phyloP scores from a whole-genome alignment of 805 yeast species.

The Yarrowia phangngaensis region DNA sequence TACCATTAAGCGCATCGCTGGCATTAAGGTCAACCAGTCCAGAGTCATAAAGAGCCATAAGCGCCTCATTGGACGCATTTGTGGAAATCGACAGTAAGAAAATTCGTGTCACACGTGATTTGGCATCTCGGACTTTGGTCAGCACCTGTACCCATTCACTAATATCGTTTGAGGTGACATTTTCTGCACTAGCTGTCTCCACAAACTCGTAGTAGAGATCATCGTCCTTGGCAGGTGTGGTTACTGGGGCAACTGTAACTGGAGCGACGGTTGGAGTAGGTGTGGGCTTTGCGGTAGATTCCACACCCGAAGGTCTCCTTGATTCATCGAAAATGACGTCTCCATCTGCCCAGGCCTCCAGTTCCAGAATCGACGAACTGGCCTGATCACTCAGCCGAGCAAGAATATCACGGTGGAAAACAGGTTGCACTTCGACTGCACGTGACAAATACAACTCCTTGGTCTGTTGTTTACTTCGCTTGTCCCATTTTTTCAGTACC shows the following conservation, averaged over 20 bases:
- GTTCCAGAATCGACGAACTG: conserved; percentile 53
- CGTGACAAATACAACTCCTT: conserved; percentile 87
- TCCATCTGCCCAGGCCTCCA: conserved; percentile 65
- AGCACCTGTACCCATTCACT: conserved; percentile 47
- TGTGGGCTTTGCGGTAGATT: neutral
- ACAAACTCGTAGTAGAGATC: conserved; percentile 69
- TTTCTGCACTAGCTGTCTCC: conserved; percentile 35
- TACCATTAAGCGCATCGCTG: conserved; percentile 67
- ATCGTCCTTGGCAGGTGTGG: conserved; percentile 41
- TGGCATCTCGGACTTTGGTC: conserved; percentile 42
- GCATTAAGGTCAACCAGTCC: conserved; percentile 58
- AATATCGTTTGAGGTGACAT: conserved; percentile 41
- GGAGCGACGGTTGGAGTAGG: conserved; percentile 7
- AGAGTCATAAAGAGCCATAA: conserved; percentile 47
- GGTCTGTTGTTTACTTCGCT: conserved; percentile 89
- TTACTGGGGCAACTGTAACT: neutral
- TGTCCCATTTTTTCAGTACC: conserved; percentile 97
- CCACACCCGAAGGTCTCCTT: conserved; percentile 8
- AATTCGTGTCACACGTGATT: conserved; percentile 58
- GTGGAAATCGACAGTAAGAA: conserved; percentile 65
- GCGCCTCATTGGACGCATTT: conserved; percentile 59
- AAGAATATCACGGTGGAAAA: conserved; percentile 84
- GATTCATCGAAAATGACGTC: conserved; percentile 39
- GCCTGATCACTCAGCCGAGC: conserved; percentile 74
- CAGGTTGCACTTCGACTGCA: conserved; percentile 95